Evolutionary conservation across 768 basidiomycete species (phyloP), one percentile per base, ranked within the genome.

Genomic region (Dendrothele bispora): DNA sequence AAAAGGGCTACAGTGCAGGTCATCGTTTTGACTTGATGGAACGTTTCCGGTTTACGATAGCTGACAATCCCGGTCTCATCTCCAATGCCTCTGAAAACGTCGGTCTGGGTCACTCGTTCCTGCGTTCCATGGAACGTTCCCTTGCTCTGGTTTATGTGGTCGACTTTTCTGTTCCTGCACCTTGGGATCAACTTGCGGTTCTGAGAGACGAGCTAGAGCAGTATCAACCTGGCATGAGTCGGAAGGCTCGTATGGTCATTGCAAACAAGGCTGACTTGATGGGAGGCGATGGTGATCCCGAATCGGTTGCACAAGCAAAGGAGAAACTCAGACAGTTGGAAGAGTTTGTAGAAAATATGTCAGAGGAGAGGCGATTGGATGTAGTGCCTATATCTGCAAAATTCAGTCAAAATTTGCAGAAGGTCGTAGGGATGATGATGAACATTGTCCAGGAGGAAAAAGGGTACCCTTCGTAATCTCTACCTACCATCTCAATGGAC

Each of bases 211-310:
- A 98, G 66, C 69, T 98, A 24, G 90, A 94, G 58, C 81, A 78
- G 57, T 88, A 89, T 63, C 82, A 88, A 60, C 72, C 77, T 2
- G 91, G 87, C 12, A 82, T 98, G 78, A 88, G 86, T 60, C 59
- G 65, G 17, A 83, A 88, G 59, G 87, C 83, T 18, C 75, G 85
- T 21, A 75, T 97, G 61, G 89, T 99, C 32, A 73, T 98, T 15
- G 89, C 91, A 22, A 99, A 98, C 73, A 99, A 99, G 66, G 97
- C 93, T 0, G 97, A 99, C 68, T 62, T 91, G 26, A 77, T 95
- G 3, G 88, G 72, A 2, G 74, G 67, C 1, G 73, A 73, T 8
- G 75, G 69, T 10, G 72, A 75, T 24, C 63, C 66, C n/a, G 66
- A 60, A 14, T 74, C 75, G 5, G 75, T 86, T 6, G 65, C 68